Evolutionary conservation across 31 red algal genomes (phyloP).

Genomic region (Porphyra umbilicalis): DNA sequence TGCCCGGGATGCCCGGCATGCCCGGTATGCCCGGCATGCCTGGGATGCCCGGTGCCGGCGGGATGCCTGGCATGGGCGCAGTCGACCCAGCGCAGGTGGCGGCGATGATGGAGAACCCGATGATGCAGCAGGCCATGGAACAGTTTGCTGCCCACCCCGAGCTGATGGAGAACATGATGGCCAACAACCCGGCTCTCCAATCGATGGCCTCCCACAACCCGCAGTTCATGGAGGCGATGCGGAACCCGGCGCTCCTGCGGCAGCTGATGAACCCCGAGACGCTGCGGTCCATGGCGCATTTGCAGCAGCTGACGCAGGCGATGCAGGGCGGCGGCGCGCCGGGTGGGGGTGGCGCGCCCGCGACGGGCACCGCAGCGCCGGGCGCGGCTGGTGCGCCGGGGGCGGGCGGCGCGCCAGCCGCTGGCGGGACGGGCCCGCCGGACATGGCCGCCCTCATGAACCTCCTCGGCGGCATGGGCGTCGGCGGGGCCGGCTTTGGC

Average conservation of each 20-base stretch:
- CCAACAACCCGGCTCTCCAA: slow-evolving; percentile 53
- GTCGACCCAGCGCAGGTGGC: slow-evolving; percentile 24
- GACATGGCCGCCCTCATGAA: slow-evolving; percentile 14
- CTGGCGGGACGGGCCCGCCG: background rate
- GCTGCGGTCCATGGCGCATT: slow-evolving; percentile 44
- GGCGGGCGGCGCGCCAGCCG: background rate
- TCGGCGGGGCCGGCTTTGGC: slow-evolving; percentile 1
- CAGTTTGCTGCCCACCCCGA: slow-evolving; percentile 63
- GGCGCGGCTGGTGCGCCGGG: background rate
- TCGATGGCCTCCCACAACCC: slow-evolving; percentile 56
- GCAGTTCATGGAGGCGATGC: slow-evolving; percentile 69
- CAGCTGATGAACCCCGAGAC: slow-evolving; percentile 66
- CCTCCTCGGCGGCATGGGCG: slow-evolving; percentile 28
- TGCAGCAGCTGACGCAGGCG: slow-evolving; percentile 5
- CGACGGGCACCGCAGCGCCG: background rate
- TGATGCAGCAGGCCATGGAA: slow-evolving; percentile 72
- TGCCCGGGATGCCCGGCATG: background rate
- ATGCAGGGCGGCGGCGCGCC: slow-evolving; percentile 1
- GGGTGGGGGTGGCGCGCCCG: background rate
- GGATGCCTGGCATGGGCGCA: background rate
- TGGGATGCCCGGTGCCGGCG: slow-evolving; percentile 3
- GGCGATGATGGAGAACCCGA: slow-evolving; percentile 61
- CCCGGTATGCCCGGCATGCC: background rate
- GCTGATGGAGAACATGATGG: slow-evolving; percentile 62
- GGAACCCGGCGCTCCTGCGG: slow-evolving; percentile 73